Evolutionary conservation across 805 yeast genomes (phyloP), one percentile per base, ranked within the genome.

Genomic region (Phaffomyces thermotolerans): DNA sequence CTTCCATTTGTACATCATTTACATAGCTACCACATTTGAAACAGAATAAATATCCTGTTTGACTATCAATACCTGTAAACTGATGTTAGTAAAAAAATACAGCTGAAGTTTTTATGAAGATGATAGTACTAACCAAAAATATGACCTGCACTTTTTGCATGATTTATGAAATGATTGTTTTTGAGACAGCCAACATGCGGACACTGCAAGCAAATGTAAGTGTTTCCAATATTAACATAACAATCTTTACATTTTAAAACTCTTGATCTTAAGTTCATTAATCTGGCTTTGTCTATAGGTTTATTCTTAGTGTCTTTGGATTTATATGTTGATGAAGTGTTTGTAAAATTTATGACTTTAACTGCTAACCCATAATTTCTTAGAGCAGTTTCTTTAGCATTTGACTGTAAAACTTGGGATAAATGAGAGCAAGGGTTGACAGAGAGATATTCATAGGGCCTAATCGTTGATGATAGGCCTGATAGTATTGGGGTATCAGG

Each of bases 11-110:
- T 3, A 75, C 70, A 52, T 84, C 84, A 47, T 81, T 75, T 23
- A 85, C 76, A 55, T 81, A 83, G 52, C 81, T 81, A 14, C 76
- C 74, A 63, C 98, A 91, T 59, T 73, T 77, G 62, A 84, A 84
- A 61, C 98, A 91, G 56, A 77, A 82, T 36, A 90, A 62, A 37
- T 81, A 71, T 2, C 90, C 90, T 40, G 78, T 73, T 17, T 68
- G 66, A 3, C 88, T 69, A 60, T 84, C 89, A 33, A 87, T 81
- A 20, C 59, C 59, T 54, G 33, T 6, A 14, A 9, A 14, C 13
- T 1, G 24, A 34, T 17, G 40, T 31, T 27, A 37, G 30, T 34
- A 22, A 8, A 6, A 15, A 8, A 2, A 15, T 13, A 7, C 6
- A 2, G 4, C 20, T 14, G 27, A 30, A n/a, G 22, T 3, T 17